Conservation (phyloP, 2,329 filamentous ascomycete species). For the Graphilbum ipis-grandicollis region DNA sequence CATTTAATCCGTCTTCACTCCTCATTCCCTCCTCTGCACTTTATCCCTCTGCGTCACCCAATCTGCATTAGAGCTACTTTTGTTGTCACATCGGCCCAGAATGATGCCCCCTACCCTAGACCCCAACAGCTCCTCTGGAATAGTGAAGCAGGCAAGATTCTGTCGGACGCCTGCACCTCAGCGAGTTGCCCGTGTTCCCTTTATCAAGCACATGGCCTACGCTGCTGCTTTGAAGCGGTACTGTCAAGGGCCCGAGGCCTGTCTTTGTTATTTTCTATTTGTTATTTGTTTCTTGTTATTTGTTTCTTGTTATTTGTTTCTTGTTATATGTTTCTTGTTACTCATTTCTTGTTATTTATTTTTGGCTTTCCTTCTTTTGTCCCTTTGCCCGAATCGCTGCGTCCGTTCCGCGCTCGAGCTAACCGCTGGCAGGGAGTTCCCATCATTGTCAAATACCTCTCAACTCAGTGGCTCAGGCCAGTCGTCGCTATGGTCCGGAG, state of each 20-base stretch:
- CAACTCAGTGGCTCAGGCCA: slow-evolving; percentile 31
- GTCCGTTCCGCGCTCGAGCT: too few species aligned
- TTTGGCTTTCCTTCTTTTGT: neutral
- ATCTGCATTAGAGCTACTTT: too few species aligned
- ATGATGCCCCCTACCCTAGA: slow-evolving; percentile 1
- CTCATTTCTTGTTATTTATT: neutral
- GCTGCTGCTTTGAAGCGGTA: slow-evolving; percentile 7
- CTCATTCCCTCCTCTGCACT: too few species aligned
- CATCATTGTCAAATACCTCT: slow-evolving; percentile 44
- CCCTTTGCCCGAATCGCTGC: too few species aligned
- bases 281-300: too few species aligned
- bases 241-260: neutral
- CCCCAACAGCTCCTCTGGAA: slow-evolving; percentile 2
- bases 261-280: neutral
- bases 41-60: too few species aligned
- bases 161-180: slow-evolving; percentile 3
- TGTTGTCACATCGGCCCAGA: too few species aligned
- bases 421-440: slow-evolving; percentile 36
- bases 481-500: slow-evolving; percentile 36
- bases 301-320: too few species aligned
- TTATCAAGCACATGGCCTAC: slow-evolving; percentile 3
- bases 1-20: neutral
- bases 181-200: slow-evolving; percentile 3
- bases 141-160: slow-evolving; percentile 2
- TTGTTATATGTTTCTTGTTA: too few species aligned